These are phyloP conservation scores for Gentiana straminea DNA, from an alignment of 257 asterid genomes.

Conservation along the genomic window DNA sequence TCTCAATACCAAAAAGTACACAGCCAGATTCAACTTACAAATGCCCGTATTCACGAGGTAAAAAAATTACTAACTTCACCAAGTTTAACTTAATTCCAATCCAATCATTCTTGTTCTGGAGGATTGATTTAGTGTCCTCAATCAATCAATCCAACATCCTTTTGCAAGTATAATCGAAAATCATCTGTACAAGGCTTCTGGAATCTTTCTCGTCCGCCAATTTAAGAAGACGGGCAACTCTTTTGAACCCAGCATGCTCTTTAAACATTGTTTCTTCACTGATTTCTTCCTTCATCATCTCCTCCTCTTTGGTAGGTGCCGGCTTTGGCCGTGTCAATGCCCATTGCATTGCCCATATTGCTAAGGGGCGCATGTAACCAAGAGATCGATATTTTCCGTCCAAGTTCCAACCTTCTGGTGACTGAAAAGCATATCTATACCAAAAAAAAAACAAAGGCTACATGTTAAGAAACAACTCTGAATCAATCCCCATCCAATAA, in stretches of 20 bases:
- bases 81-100: too few relatives aligned
- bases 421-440: slow-evolving; percentile 75
- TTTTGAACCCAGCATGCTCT: slow-evolving; percentile 61
- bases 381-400: slow-evolving; percentile 73
- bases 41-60: too few relatives aligned
- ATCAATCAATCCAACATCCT: slow-evolving; percentile 35
- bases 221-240: slow-evolving; percentile 74
- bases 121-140: too few relatives aligned
- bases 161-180: slow-evolving; percentile 74
- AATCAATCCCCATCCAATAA: too few relatives aligned
- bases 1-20: too few relatives aligned
- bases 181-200: slow-evolving; percentile 56
- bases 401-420: slow-evolving; percentile 77
- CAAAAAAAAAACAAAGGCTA: neutral
- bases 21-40: too few relatives aligned
- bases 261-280: slow-evolving; percentile 43
- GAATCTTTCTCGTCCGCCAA: slow-evolving; percentile 52
- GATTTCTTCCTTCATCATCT: slow-evolving; percentile 33
- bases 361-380: slow-evolving; percentile 84
- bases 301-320: slow-evolving; percentile 25
- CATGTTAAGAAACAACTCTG: too few relatives aligned
- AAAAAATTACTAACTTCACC: too few relatives aligned
- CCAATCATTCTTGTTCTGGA: too few relatives aligned
- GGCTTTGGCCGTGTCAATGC: slow-evolving; percentile 45
- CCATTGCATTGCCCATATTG: slow-evolving; percentile 99